Evolutionary conservation across 768 basidiomycete genomes (phyloP).

Genomic region (Thelephora aurantiotincta): DNA sequence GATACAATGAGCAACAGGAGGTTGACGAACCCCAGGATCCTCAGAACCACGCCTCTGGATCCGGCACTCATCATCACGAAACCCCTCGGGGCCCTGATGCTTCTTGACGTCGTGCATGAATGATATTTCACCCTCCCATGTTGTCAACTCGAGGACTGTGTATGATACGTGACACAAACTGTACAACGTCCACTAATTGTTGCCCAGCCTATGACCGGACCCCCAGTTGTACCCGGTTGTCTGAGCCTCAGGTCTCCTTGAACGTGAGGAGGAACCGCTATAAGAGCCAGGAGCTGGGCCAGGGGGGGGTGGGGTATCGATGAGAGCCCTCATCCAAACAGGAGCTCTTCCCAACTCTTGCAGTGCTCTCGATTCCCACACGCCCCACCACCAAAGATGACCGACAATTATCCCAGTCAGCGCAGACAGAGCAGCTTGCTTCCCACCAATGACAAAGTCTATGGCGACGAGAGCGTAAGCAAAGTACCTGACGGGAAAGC

Average conservation of each 20-base stretch:
- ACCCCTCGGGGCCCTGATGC: too few relatives aligned
- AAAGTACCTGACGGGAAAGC: constrained; percentile 55
- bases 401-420: constrained; percentile 65
- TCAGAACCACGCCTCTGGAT: too few relatives aligned
- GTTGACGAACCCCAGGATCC: neutral
- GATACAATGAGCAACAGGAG: constrained; percentile 3
- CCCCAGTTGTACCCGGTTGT: constrained; percentile 35
- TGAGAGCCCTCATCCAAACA: constrained; percentile 35
- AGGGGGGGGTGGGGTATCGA: constrained; percentile 21
- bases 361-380: constrained; percentile 35
- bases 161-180: too few relatives aligned
- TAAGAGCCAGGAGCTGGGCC: constrained; percentile 19
- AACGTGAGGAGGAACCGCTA: constrained; percentile 40
- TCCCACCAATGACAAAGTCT: constrained; percentile 54
- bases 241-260: constrained; percentile 11
- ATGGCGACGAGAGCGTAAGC: constrained; percentile 63
- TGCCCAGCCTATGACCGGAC: constrained; percentile 34
- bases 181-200: constrained; percentile 4
- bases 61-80: too few relatives aligned
- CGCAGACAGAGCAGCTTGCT: constrained; percentile 35
- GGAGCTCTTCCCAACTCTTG: constrained; percentile 39
- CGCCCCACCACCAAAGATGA: constrained; percentile 70
- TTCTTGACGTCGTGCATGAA: too few relatives aligned
- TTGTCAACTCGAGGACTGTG: too few relatives aligned
- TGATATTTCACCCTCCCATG: too few relatives aligned